Evolutionary conservation across 2,329 filamentous ascomycete genomes (phyloP).

Genomic region (Aspergillus viridinutans): DNA sequence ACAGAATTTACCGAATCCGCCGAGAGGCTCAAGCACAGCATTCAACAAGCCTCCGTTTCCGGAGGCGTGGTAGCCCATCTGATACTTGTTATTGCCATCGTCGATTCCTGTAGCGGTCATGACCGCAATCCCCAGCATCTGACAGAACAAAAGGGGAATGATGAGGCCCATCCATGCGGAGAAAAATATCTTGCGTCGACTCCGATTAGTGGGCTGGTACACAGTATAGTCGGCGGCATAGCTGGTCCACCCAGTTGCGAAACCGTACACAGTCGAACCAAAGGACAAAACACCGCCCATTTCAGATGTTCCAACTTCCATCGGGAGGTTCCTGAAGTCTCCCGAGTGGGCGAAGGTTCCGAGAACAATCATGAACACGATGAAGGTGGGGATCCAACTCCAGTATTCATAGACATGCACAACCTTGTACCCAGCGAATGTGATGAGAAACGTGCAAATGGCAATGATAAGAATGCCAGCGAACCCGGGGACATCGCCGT

Average conservation of each 20-base stretch:
- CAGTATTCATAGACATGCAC: slow-evolving; percentile 75
- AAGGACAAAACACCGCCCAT: slow-evolving; percentile 62
- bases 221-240: slow-evolving; percentile 77
- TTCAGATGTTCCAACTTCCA: slow-evolving; percentile 56
- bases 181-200: slow-evolving; percentile 60
- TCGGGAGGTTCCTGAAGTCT: slow-evolving; percentile 60
- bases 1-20: slow-evolving; percentile 69
- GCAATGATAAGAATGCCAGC: slow-evolving; percentile 73
- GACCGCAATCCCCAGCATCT: slow-evolving; percentile 68
- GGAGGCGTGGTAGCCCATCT: slow-evolving; percentile 51
- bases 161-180: slow-evolving; percentile 67
- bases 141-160: slow-evolving; percentile 67
- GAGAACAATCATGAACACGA: slow-evolving; percentile 68
- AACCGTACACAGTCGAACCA: slow-evolving; percentile 62
- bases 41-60: slow-evolving; percentile 64
- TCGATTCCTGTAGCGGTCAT: slow-evolving; percentile 60
- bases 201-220: slow-evolving; percentile 64
- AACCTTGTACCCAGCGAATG: slow-evolving; percentile 70
- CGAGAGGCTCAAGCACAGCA: slow-evolving; percentile 60
- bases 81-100: slow-evolving; percentile 52
- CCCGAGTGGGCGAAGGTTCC: slow-evolving; percentile 65
- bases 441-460: slow-evolving; percentile 62
- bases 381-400: slow-evolving; percentile 68
- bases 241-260: slow-evolving; percentile 68
- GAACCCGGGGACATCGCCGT: slow-evolving; percentile 63